Evolutionary conservation across 306 rosid species (phyloP), one percentile per base, ranked within the genome.

Genomic region (Abrus precatorius): DNA sequence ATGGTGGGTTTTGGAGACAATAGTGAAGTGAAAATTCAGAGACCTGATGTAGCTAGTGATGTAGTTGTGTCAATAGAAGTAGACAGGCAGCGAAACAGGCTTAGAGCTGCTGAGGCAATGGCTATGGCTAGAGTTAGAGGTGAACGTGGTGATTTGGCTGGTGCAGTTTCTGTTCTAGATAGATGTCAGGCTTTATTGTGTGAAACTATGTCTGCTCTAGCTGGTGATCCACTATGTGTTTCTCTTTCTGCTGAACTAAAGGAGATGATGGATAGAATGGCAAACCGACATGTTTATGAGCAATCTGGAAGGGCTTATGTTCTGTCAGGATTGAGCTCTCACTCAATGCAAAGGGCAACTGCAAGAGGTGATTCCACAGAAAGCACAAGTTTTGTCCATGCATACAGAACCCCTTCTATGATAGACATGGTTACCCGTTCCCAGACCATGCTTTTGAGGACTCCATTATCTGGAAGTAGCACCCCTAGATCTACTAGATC

Each of bases 201-300:
- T n/a, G 93, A 89, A 79, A 86, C 90, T 32, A 77, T 86, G 36
- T 91, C 98, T 49, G 90, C 91, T 5, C 80, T 6, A 75, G 90
- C 91, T 0, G 90, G 92, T 5, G 98, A 95, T 77, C 77, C 77
- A 14, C 84, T 93, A 48, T 95, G 93, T 67, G 76, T 56, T 48
- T 79, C 93, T 5, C 96, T 95, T 44, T 82, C 87, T 8, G 94
- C 92, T 0, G 98, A 93, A 81, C 80, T 95, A 38, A 95, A 89
- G 89, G 99, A 93, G 86, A 95, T 93, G 97, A 91, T 93, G 48
- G 97, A 93, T 9, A 91, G 99, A 81, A 95, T 95, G 98, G 94
- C 93, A 4, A 95, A 82, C 77, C 91, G 75, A 1, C 92, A 84
- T 3, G 84, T 89, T 7, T 95, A 95, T 2, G 98, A 95, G 85